Conservation (phyloP, 106 monocot genomes). For the Dendrobium nobile region DNA sequence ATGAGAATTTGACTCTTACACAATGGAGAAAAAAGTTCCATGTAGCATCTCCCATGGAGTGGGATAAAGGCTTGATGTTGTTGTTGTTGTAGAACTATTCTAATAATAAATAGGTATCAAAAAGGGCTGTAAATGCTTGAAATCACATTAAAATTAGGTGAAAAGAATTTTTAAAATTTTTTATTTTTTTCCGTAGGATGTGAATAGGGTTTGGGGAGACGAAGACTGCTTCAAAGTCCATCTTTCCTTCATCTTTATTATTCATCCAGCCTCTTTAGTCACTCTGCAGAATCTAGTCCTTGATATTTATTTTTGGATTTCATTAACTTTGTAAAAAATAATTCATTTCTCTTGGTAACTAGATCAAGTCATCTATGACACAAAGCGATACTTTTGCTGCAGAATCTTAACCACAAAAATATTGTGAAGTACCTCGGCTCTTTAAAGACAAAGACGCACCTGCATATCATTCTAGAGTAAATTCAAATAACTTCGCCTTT, state of each 20-base stretch:
- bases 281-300: background rate
- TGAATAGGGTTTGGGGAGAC: background rate
- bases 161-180: background rate
- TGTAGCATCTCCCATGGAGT: no score
- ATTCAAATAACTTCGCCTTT: background rate
- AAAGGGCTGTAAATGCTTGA: background rate
- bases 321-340: background rate
- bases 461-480: constrained; percentile 98
- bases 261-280: background rate
- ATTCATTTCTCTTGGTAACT: background rate
- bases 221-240: background rate
- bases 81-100: background rate
- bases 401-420: constrained; percentile 98
- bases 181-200: background rate
- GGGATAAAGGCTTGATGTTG: background rate
- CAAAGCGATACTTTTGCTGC: constrained; percentile 16
- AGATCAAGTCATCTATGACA: background rate
- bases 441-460: constrained; percentile 92
- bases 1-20: no score
- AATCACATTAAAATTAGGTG: background rate
- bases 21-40: no score
- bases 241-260: background rate
- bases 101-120: background rate
- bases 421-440: constrained; percentile 99
- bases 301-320: background rate